Evolutionary conservation across 2,329 filamentous ascomycete genomes (phyloP).

Genomic region (Davidsoniella virescens): DNA sequence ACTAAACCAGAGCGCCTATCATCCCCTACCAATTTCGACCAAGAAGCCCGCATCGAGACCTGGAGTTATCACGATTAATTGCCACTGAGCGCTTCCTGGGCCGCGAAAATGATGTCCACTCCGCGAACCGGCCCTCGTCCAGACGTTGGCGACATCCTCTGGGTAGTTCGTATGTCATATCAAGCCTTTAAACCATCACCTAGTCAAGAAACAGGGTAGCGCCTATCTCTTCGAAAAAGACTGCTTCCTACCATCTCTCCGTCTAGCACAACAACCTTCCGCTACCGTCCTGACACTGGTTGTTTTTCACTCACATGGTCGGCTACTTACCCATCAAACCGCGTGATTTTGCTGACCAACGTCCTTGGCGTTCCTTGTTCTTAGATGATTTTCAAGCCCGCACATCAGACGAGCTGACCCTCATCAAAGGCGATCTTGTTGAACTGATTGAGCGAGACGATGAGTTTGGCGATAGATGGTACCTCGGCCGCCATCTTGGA

Average conservation of each 20-base stretch:
- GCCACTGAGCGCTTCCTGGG: too few species aligned
- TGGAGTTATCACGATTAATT: not conserved
- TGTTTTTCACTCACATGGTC: not conserved
- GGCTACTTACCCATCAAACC: not conserved
- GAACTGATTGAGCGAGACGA: constrained; percentile 74
- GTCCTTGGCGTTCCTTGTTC: constrained; percentile 2
- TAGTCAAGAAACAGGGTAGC: too few species aligned
- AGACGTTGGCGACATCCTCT: constrained; percentile 48
- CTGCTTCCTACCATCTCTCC: not conserved
- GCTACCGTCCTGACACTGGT: constrained; percentile 8
- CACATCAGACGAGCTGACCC: constrained; percentile 80
- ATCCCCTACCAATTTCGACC: not conserved
- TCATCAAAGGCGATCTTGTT: constrained; percentile 70
- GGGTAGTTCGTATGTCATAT: constrained; percentile 51
- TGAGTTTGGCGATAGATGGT: constrained; percentile 82
- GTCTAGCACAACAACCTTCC: not conserved
- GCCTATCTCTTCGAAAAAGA: too few species aligned
- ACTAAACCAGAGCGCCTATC: not conserved
- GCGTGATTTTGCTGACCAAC: constrained; percentile 8
- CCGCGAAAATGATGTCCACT: constrained; percentile 25
- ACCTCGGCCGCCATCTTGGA: constrained; percentile 55
- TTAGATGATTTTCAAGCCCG: constrained; percentile 83
- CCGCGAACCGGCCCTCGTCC: constrained; percentile 24
- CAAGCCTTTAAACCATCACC: too few species aligned
- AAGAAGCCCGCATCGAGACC: not conserved